These are phyloP conservation scores for Peronospora destructor DNA, from an alignment of 352 stramenopile species.

Conservation along the genomic window DNA sequence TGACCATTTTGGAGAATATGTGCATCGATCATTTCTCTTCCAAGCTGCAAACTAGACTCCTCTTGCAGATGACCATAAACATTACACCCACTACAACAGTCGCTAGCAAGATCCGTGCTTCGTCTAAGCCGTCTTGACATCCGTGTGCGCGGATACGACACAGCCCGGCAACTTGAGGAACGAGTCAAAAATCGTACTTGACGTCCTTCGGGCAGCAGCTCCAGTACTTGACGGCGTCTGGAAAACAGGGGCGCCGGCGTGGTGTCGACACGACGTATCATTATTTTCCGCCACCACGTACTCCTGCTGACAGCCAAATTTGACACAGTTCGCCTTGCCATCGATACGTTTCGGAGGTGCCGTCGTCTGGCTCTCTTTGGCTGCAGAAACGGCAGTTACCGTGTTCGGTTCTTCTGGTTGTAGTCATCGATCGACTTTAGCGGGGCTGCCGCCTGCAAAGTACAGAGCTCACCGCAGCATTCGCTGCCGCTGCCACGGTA, in stretches of 20 bases:
- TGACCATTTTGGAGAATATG: no score
- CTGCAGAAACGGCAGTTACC: conserved; percentile 73
- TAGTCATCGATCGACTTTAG: conserved; percentile 91
- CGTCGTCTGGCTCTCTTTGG: conserved; percentile 46
- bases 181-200: conserved; percentile 92
- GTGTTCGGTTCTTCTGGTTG: conserved; percentile 88
- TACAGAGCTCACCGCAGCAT: conserved; percentile 26
- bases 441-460: conserved; percentile 18
- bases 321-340: conserved; percentile 86
- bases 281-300: conserved; percentile 87
- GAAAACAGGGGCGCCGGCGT: conserved; percentile 86
- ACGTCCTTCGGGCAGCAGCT: conserved; percentile 88
- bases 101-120: neutral
- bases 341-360: conserved; percentile 55
- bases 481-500: conserved; percentile 64
- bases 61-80: no score
- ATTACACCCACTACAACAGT: no score
- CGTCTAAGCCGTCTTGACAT: conserved; percentile 47
- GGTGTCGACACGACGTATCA: conserved; percentile 68
- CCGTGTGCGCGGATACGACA: conserved; percentile 71
- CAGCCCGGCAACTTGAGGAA: conserved; percentile 89
- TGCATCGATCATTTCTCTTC: no score
- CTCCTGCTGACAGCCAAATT: conserved; percentile 89
- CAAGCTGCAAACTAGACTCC: no score
- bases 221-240: conserved; percentile 92